Percentiles rank a stretch among this genome's conserved stretches.
Conservation (phyloP, 352 stramenopile genomes). For the Peronospora farinosa region DNA sequence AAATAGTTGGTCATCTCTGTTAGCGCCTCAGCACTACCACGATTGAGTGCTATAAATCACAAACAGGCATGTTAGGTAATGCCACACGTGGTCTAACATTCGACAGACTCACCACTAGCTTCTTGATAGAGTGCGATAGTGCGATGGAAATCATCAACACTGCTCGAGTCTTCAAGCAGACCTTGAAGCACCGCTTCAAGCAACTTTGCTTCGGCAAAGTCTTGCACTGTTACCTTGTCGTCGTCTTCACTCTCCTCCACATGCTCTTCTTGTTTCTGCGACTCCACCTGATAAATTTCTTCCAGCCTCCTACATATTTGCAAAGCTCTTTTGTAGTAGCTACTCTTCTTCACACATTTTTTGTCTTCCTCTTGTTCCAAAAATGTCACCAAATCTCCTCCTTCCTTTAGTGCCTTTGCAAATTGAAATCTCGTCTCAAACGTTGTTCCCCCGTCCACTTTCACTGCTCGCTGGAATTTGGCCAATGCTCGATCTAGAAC, state of each 20-base stretch:
- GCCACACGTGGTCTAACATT: background rate
- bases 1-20: constrained; percentile 76
- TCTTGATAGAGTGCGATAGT: constrained; percentile 54
- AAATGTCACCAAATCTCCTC: constrained; percentile 46
- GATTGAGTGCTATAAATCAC: constrained; percentile 34
- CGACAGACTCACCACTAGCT: constrained; percentile 31
- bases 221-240: constrained; percentile 37
- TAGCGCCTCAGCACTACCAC: constrained; percentile 52
- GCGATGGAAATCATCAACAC: constrained; percentile 32
- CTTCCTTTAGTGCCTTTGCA: constrained; percentile 55
- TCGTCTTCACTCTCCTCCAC: constrained; percentile 23
- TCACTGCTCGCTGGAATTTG: constrained; percentile 64
- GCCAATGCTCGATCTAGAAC: constrained; percentile 53
- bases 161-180: constrained; percentile 13
- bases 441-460: constrained; percentile 75
- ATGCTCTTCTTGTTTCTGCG: constrained; percentile 2
- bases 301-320: constrained; percentile 31
- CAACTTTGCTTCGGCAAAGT: constrained; percentile 43
- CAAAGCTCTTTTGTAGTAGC: constrained; percentile 26
- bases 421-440: constrained; percentile 81
- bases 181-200: constrained; percentile 54
- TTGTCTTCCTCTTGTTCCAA: constrained; percentile 25
- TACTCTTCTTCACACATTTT: constrained; percentile 12
- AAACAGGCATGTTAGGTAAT: constrained; percentile 1
- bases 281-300: constrained; percentile 33